Evolutionary conservation across 169 alveolate species (phyloP), one percentile per base, ranked within the genome.

Genomic region (Plasmodium gaboni): DNA sequence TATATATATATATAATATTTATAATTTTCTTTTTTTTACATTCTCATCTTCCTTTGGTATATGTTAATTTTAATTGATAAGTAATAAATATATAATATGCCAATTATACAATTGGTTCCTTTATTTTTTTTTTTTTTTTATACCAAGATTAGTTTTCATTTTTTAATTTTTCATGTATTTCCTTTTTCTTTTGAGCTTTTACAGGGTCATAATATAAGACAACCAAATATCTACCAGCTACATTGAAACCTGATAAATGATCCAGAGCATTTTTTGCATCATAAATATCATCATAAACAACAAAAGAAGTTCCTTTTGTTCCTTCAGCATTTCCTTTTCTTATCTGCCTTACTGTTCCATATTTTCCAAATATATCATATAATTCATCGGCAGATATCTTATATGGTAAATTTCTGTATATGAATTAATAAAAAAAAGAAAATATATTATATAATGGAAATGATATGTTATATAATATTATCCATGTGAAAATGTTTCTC

Each of bases 241-340:
- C 99, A 93, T 99, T 97, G 95, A 99, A 97, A 9, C 99, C 99
- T 19, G 98, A 96, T 64, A 99, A 96, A 91, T 98, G 99, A 61
- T 98, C 99, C 50, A 98, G 97, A n/a, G 99, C 99, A 87, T 96
- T 98, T 92, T 97, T 98, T 10, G 99, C 99, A 92, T 98, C 99
- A 72, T 96, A 98, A 55, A 98, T 97, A 93, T 99, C 99, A 71
- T 99, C 99, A 95, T 98, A 99, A 9, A 98, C 99, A 24, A 98
- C 99, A 92, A 97, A 98, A 50, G 99, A 99, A 3, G 99, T 98
- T 57, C 99, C 99, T 93, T 93, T 97, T 2, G 97, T 98, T 71
- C 95, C 96, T 71, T 95, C 97, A 65, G 96, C 80, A 83, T 94
- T 91, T 44, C 99, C 99, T 87, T 98, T 98, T 86, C 99, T 96